Percentiles rank a stretch among this genome's conserved stretches.
These are phyloP conservation scores for Aspergillus ochraceus DNA, from an alignment of 2,329 filamentous ascomycete species.

Conservation along the genomic window DNA sequence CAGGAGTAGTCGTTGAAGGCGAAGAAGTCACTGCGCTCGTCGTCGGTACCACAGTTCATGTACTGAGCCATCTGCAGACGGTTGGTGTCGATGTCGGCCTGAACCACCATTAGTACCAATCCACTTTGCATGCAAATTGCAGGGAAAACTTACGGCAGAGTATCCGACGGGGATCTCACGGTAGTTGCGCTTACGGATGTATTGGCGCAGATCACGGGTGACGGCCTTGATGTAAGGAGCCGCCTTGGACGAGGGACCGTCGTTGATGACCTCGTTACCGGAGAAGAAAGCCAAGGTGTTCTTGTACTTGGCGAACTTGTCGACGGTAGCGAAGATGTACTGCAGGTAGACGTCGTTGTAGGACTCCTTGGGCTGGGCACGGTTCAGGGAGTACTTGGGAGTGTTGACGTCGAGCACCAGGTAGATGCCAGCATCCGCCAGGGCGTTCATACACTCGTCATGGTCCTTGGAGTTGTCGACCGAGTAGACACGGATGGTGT, in stretches of 20 bases:
- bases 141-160: conserved; percentile 46
- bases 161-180: conserved; percentile 74
- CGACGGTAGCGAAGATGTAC: conserved; percentile 83
- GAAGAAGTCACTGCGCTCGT: conserved; percentile 83
- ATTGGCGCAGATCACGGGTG: conserved; percentile 74
- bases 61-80: conserved; percentile 83
- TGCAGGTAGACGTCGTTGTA: conserved; percentile 88
- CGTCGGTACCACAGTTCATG: conserved; percentile 89
- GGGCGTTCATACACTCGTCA: conserved; percentile 78
- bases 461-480: conserved; percentile 83
- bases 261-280: conserved; percentile 78
- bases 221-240: conserved; percentile 77
- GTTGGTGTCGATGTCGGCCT: conserved; percentile 80
- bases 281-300: conserved; percentile 89
- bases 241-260: conserved; percentile 62
- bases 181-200: conserved; percentile 62
- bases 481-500: conserved; percentile 89
- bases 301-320: conserved; percentile 76
- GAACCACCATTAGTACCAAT: not conserved
- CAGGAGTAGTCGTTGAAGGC: conserved; percentile 83
- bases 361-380: conserved; percentile 67
- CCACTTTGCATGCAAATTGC: not conserved
- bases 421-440: conserved; percentile 86
- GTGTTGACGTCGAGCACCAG: conserved; percentile 89
- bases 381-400: conserved; percentile 86